Evolutionary conservation across 2,329 filamentous ascomycete species (phyloP), one percentile per base, ranked within the genome.

Genomic region (Calonectria montana): DNA sequence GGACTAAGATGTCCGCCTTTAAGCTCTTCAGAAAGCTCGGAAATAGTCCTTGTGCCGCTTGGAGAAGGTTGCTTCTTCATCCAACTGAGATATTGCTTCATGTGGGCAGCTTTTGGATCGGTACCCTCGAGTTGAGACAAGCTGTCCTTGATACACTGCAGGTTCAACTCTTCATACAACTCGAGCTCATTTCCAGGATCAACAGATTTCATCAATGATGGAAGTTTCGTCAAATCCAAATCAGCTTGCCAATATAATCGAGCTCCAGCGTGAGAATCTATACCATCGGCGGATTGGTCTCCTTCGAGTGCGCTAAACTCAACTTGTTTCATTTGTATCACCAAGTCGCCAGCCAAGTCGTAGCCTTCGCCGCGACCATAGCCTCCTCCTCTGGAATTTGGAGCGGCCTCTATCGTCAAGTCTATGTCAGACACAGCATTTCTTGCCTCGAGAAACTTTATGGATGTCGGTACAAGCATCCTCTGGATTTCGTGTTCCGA

Each of bases 381-480:
- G 6, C 13, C 2, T 2, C 21, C 15, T 13, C 31, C 31, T 12
- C 10, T 2, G 29, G 62, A 41, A 12, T 62, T 62, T 39, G 61
- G 41, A 61, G 21, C 25, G 15, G 66, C 41, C 16, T 66, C 31
- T 16, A 31, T 55, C 12, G 27, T 67, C 21, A 65, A 35, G 13
- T 65, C 15, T 27, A 72, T 59, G 21, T 72, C 70, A 29, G 27
- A 59, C 41, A 18, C 29, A 5, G 62, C 31, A 16, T 68, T 62
- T 43, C 59, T 65, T 18, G 53, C 62, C 13, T 72, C 66, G 18
- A 72, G 37, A 25, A 25, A 16, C 21, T 72, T 61, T 35, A 72
- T 70, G 6, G 41, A 41, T 9, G 55, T 70, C 6, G 70, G 70
- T 12, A 72, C 62, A n/a, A 67, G 27, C 70, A 72, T 72, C 15